Conservation (phyloP, 2,329 filamentous ascomycete genomes). For the Stemphylium vesicarium region DNA sequence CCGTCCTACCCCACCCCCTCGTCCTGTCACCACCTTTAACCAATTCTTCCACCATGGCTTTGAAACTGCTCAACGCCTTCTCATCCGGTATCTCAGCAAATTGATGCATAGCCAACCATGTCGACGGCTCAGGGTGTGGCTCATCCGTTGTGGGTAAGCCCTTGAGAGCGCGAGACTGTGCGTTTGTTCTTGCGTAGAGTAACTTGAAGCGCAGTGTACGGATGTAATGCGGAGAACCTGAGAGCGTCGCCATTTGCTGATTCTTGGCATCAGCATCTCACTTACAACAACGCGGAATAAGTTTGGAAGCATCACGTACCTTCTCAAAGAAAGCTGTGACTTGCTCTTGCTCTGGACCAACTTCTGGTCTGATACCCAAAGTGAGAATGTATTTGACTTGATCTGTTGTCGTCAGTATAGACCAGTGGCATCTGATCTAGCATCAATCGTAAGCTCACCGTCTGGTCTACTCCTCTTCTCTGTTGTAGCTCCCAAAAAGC, state of each 20-base stretch:
- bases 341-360: conserved; percentile 15
- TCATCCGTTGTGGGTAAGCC: conserved; percentile 33
- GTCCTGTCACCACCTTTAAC: neutral
- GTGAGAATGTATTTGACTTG: conserved; percentile 24
- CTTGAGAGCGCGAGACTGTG: conserved; percentile 37
- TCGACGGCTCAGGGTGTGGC: conserved; percentile 31
- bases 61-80: conserved; percentile 18
- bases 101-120: conserved; percentile 38
- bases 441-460: neutral
- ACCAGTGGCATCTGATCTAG: neutral
- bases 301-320: neutral
- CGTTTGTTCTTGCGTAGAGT: conserved; percentile 38
- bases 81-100: conserved; percentile 22
- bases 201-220: conserved; percentile 33
- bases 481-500: conserved; percentile 19
- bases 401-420: conserved; percentile 6
- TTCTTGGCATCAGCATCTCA: neutral
- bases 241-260: conserved; percentile 23
- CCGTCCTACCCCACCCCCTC: neutral
- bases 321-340: conserved; percentile 24
- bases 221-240: conserved; percentile 24
- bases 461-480: conserved; percentile 1
- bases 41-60: neutral
- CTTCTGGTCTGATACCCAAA: conserved; percentile 23
- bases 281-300: too few relatives aligned